Percentiles rank a stretch among this genome's conserved stretches.
Evolutionary conservation across 768 basidiomycete species (phyloP).

Genomic region (Pisolithus albus): DNA sequence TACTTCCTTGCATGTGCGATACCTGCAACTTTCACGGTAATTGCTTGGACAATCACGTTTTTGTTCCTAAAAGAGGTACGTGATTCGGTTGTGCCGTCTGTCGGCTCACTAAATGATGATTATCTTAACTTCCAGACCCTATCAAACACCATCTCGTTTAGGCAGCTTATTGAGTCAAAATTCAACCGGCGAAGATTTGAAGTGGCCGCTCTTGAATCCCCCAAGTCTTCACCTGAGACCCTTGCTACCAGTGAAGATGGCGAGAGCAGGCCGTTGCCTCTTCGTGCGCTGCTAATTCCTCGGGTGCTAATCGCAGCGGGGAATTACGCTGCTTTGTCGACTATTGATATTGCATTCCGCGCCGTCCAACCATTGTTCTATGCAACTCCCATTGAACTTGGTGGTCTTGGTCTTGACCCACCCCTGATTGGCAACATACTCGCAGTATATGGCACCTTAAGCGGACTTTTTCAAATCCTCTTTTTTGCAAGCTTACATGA

Average conservation of each 20-base stretch:
- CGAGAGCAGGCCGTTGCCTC: conserved; percentile 36
- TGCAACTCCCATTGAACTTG: conserved; percentile 61
- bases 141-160: conserved; percentile 20
- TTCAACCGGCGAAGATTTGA: conserved; percentile 20
- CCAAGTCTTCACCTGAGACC: conserved; percentile 8
- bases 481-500: conserved; percentile 60
- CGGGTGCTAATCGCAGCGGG: conserved; percentile 53
- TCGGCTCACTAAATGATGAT: not conserved
- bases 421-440: conserved; percentile 59
- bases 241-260: conserved; percentile 5
- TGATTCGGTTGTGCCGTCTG: conserved; percentile 1
- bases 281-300: conserved; percentile 45
- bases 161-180: conserved; percentile 18
- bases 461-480: conserved; percentile 61
- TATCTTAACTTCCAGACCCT: conserved; percentile 33
- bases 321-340: conserved; percentile 60
- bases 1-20: conserved; percentile 71
- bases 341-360: conserved; percentile 61
- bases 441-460: conserved; percentile 52
- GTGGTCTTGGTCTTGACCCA: conserved; percentile 67
- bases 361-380: conserved; percentile 66
- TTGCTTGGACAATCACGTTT: conserved; percentile 49
- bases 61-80: conserved; percentile 52
- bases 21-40: conserved; percentile 50
- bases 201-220: not conserved